Evolutionary conservation across 1,139 yeast species (phyloP), one percentile per base, ranked within the genome.

Genomic region (Petasospora fabianii): DNA sequence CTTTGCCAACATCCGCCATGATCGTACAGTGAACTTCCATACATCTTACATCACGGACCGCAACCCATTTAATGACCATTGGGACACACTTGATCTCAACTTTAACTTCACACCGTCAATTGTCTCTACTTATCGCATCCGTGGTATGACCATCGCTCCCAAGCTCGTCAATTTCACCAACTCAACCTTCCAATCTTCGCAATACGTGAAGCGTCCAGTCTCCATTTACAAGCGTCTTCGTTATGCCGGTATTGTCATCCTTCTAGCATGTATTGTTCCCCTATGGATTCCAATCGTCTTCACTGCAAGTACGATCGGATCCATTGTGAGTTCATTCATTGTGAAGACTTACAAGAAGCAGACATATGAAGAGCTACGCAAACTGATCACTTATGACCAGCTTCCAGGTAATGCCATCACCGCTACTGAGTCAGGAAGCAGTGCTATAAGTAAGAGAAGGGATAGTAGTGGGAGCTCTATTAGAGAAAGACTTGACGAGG

Each of bases 1-100:
- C 7, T 66, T 86, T 47, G 86, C 96, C 8, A 90, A 90, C 59
- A 73, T 84, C 15, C 72, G 79, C 41, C 82, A 85, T 57, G 97
- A 90, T 59, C 68, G 81, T 34, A 70, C 80, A 0, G 83, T 77
- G 2, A 78, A 75, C 16, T 77, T 73, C 51, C 74, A 66, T 56
- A 74, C 82, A 0, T 60, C 79, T 0, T 75, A 61, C 47, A 68
- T 77, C 33, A 58, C 73, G 1, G 60, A 66, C 35, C 57, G 59
- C 36, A 71, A 73, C 46, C 81, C 81, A 5, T 76, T 74, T 47
- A 61, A 52, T 34, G 39, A 32, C 4, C 51, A 67, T 18, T 58
- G 60, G 51, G 60, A 62, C 31, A 47, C 49, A 7, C 19, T 65
- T 13, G 55, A 59, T 20, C 51, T 60, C 24, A 44, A 46, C 3